A percentile compares a stretch with the other conserved stretches of the same genome.
Conservation (phyloP, 192 early-diverging fungal genomes). For the Haplosporangium gracile region DNA sequence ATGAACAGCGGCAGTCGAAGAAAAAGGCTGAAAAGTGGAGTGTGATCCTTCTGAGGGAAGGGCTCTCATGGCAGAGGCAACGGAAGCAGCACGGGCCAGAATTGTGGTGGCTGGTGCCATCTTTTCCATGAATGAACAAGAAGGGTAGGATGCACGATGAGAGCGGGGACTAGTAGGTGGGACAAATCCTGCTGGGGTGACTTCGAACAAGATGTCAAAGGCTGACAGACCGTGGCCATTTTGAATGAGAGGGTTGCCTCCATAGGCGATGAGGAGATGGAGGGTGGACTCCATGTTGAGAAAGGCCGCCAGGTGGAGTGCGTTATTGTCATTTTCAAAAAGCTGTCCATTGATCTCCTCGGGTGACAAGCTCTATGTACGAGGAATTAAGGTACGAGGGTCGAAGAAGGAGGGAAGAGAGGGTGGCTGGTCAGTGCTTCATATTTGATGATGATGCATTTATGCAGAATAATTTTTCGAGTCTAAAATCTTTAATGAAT, state of each 20-base stretch:
- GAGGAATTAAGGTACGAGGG: not conserved
- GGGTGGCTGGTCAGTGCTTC: not conserved
- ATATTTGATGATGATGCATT: too few species aligned
- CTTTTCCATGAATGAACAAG: not conserved
- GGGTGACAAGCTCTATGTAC: constrained; percentile 4
- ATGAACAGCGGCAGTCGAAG: not conserved
- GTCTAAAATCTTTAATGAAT: too few species aligned
- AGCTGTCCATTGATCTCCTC: not conserved
- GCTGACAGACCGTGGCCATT: constrained; percentile 26
- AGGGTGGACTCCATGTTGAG: not conserved
- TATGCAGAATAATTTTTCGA: too few species aligned
- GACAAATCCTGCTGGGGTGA: not conserved
- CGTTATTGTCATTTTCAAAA: constrained; percentile 20
- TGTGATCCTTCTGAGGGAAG: not conserved
- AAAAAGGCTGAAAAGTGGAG: not conserved
- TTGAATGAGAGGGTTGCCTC: not conserved
- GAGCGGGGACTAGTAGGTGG: not conserved
- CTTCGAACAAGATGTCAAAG: constrained; percentile 10
- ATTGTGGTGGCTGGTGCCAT: not conserved
- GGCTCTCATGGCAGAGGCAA: not conserved
- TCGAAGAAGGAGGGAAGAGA: not conserved
- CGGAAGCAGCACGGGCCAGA: not conserved
- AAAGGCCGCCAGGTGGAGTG: constrained; percentile 28
- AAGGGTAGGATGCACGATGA: not conserved
- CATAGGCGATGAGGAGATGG: constrained; percentile 6